Percentiles rank a stretch among this genome's conserved stretches.
Conservation (phyloP, 2,329 filamentous ascomycete genomes). For the Diplodia mutila region DNA sequence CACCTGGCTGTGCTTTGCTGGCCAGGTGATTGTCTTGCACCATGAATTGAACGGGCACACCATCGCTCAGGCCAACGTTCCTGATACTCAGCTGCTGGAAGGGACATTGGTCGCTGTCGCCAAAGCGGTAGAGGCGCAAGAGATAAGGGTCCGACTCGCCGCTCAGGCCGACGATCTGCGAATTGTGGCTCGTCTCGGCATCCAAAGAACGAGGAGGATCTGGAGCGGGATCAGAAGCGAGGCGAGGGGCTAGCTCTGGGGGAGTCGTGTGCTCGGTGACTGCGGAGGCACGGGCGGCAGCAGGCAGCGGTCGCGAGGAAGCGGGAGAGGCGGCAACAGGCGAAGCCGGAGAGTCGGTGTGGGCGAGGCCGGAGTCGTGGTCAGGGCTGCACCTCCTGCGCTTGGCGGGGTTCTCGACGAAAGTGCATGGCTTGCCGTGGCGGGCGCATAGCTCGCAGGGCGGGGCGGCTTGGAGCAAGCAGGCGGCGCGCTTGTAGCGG, state of each 20-base stretch:
- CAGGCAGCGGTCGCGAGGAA: background rate
- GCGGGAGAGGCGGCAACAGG: background rate
- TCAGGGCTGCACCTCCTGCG: conserved; percentile 34
- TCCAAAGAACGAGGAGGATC: conserved; percentile 36
- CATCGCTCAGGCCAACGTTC: conserved; percentile 30
- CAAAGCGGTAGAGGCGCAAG: conserved; percentile 38
- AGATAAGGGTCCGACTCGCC: conserved; percentile 40
- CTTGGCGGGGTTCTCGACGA: conserved; percentile 46
- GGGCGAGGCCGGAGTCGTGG: background rate
- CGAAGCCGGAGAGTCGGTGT: background rate
- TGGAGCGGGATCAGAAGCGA: background rate
- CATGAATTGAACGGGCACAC: conserved; percentile 40
- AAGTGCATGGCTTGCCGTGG: conserved; percentile 50
- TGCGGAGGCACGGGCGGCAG: background rate
- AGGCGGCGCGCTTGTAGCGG: conserved; percentile 51
- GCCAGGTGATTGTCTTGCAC: conserved; percentile 41
- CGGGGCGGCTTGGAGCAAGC: conserved; percentile 47
- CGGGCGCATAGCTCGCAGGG: conserved; percentile 51
- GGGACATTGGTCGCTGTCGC: conserved; percentile 39
- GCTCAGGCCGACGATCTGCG: conserved; percentile 39
- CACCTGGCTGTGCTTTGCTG: conserved; percentile 41
- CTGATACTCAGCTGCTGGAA: conserved; percentile 39
- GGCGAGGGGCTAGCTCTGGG: background rate
- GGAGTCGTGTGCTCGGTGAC: background rate
- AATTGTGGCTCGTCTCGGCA: conserved; percentile 37